Percentiles rank a stretch among this genome's conserved stretches.
These are phyloP conservation scores for Apiospora koreana DNA, from an alignment of 2,329 filamentous ascomycete species.

Conservation along the genomic window DNA sequence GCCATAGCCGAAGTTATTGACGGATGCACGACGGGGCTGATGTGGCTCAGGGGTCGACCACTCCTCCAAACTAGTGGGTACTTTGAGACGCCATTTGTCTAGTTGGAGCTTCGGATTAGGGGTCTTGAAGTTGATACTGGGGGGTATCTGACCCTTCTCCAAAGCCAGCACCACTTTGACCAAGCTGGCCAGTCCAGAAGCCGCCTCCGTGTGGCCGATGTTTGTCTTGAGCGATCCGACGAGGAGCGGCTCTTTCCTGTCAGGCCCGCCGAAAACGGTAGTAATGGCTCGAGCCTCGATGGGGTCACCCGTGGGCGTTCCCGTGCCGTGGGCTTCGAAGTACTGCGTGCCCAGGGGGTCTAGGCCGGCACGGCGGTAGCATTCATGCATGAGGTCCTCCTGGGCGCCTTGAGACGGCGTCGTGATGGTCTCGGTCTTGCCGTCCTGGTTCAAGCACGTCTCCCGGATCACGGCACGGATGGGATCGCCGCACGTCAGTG, in stretches of 20 bases:
- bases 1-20: constrained; percentile 25
- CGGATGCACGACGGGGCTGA: constrained; percentile 13
- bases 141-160: constrained; percentile 39
- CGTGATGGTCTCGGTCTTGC: constrained; percentile 18
- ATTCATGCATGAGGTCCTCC: constrained; percentile 21
- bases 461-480: constrained; percentile 33
- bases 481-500: constrained; percentile 39
- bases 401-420: constrained; percentile 24
- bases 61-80: no score
- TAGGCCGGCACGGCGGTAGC: neutral
- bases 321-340: neutral
- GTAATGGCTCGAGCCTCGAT: neutral
- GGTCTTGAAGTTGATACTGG: no score
- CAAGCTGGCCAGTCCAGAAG: constrained; percentile 41
- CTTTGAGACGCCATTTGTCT: no score
- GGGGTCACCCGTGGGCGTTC: neutral
- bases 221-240: constrained; percentile 47
- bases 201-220: constrained; percentile 43
- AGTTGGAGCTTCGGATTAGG: no score
- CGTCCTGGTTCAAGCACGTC: constrained; percentile 22
- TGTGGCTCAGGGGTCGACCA: no score
- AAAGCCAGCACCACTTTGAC: constrained; percentile 45
- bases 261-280: neutral
- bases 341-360: constrained; percentile 23
- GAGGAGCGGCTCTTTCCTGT: constrained; percentile 21